Base-by-base conservation (phyloP, 1,284 basidiomycete genomes). In the Heterobasidion annosum region DNA sequence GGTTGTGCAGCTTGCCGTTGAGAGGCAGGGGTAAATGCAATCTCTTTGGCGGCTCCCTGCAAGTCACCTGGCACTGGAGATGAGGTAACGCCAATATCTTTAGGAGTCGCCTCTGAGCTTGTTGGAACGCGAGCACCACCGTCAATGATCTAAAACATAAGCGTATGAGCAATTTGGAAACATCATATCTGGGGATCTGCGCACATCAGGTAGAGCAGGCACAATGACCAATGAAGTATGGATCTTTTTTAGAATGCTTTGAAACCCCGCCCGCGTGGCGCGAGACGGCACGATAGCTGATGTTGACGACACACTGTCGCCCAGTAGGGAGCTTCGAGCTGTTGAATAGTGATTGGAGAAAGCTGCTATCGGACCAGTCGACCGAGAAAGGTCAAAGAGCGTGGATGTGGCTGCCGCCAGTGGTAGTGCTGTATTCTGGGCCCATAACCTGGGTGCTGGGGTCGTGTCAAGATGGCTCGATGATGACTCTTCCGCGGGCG, bases 11-110 rank as follows among this genome's bases (percentile, higher is more conserved):
- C 57, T 52, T 68, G 68, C 45, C 77, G 76, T 63, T 81, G 75
- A 7, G 76, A 66, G 3, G 78, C 74, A 54, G 87, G 85, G n/a
- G 90, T 72, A 59, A 82, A 90, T 6, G 87, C 79, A 7, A 90
- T 78, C 66, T 89, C 85, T 48, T 81, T 75, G 53, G 43, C 45
- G 40, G 56, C 55, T 10, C 50, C 54, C 2, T 49, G 12, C n/a
- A 49, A 2, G 10, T 16, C 45, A 25, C 3, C 25, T 25, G 4
- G 25, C 46, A 48, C 19, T 25, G 19, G 15, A 12, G 46, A 12
- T 13, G 46, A 25, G 46, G 13, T 19, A 19, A 48, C 46, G 46
- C 12, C 46, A 12, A n/a, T n/a, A 10, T 3, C 3, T 7, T 44
- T 25, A 25, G 25, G 25, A 25, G 25, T 3, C 5, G 25, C 58